A percentile compares a stretch with the other conserved stretches of the same genome.
These are phyloP conservation scores for Oenanthe sinensis DNA, from an alignment of 129 eudicot genomes.

Conservation along the genomic window DNA sequence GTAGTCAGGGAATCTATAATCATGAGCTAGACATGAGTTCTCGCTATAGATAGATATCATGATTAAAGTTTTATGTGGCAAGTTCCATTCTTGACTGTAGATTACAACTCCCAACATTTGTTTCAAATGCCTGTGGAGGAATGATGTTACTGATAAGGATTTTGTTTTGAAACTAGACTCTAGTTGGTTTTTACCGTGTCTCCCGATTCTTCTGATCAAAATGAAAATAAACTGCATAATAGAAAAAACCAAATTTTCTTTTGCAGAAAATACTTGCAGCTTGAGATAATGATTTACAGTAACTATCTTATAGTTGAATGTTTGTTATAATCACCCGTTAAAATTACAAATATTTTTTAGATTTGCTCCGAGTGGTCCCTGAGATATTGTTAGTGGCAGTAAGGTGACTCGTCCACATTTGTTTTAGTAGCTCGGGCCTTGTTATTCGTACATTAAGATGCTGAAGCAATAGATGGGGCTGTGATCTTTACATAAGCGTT, in stretches of 20 bases:
- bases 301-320: no score
- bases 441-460: no score
- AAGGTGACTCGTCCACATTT: no score
- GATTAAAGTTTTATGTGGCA: slow-evolving; percentile 13
- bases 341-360: no score
- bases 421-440: no score
- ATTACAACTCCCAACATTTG: slow-evolving; percentile 9
- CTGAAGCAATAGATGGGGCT: no score
- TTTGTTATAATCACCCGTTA: no score
- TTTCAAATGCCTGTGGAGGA: neutral
- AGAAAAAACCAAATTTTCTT: neutral
- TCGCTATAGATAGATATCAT: slow-evolving; percentile 37
- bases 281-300: no score
- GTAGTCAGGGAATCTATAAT: slow-evolving; percentile 36
- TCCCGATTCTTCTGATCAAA: neutral
- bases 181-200: neutral
- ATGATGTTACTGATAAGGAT: slow-evolving; percentile 9
- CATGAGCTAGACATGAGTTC: slow-evolving; percentile 60
- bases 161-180: neutral
- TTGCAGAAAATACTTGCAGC: no score
- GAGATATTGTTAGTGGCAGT: no score
- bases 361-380: no score
- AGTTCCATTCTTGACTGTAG: slow-evolving; percentile 1
- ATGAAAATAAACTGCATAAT: neutral
- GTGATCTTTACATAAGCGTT: no score